Conservation (phyloP, 2,329 filamentous ascomycete species). For the Colletotrichum truncatum region DNA sequence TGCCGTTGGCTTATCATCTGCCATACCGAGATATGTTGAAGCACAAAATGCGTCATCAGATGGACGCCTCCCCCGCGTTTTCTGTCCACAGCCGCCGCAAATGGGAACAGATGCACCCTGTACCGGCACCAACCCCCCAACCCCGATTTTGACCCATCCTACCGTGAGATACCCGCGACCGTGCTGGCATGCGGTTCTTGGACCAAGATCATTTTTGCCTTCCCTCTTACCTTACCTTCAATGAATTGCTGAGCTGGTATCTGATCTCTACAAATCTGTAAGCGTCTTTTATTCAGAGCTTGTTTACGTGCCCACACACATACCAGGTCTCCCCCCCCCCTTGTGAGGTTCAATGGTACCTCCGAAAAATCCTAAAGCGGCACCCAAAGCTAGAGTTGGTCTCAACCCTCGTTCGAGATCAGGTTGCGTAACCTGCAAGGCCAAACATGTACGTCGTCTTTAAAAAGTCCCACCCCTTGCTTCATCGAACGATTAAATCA, state of each 20-base stretch:
- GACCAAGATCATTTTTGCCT: background rate
- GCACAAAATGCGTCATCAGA: slow-evolving; percentile 19
- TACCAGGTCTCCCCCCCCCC: background rate
- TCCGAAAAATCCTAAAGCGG: slow-evolving; percentile 2
- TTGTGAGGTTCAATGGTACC: slow-evolving; percentile 17
- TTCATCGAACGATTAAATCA: background rate
- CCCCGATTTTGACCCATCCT: background rate
- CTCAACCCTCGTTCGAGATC: slow-evolving; percentile 37
- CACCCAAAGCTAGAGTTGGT: slow-evolving; percentile 18
- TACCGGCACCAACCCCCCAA: no score
- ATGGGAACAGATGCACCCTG: background rate
- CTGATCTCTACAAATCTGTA: background rate
- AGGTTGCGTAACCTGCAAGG: slow-evolving; percentile 42
- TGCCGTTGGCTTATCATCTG: slow-evolving; percentile 11
- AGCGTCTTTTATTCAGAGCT: background rate
- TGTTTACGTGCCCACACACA: background rate
- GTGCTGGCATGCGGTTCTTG: background rate
- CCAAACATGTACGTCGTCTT: slow-evolving; percentile 35
- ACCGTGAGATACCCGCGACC: background rate
- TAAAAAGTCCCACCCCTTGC: no score
- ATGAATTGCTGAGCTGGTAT: background rate
- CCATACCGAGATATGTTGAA: background rate
- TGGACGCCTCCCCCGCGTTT: slow-evolving; percentile 16
- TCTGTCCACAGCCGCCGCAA: background rate
- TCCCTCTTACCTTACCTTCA: background rate